Evolutionary conservation across 2,329 filamentous ascomycete genomes (phyloP).

Genomic region (Monosporascus sp.): DNA sequence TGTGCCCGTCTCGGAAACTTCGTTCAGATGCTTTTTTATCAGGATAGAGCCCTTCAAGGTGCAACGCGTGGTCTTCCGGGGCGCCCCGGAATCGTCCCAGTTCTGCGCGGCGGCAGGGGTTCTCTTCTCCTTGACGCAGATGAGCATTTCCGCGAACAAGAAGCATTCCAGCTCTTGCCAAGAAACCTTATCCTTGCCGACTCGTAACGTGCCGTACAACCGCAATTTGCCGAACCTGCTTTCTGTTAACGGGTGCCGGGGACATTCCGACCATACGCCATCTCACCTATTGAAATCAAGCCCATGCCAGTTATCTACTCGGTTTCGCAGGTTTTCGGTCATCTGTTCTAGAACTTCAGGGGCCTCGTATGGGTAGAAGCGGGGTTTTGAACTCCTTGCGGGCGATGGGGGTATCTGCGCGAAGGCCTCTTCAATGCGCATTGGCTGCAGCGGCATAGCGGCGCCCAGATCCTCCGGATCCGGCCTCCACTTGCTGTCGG

Average conservation of each 20-base stretch:
- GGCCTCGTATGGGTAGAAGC: slow-evolving; percentile 68
- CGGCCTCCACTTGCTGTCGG: slow-evolving; percentile 85
- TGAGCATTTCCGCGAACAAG: slow-evolving; percentile 97
- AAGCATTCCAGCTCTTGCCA: slow-evolving; percentile 99
- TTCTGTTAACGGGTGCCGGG: slow-evolving; percentile 20
- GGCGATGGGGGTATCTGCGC: slow-evolving; percentile 55
- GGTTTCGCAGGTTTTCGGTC: slow-evolving; percentile 74
- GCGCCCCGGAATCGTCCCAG: slow-evolving; percentile 58
- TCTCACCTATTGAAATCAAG: slow-evolving; percentile 76
- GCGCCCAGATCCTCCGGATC: slow-evolving; percentile 73
- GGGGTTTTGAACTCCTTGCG: slow-evolving; percentile 45
- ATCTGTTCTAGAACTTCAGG: slow-evolving; percentile 75
- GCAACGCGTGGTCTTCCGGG: slow-evolving; percentile 66
- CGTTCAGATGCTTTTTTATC: slow-evolving; percentile 95
- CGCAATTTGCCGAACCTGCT: slow-evolving; percentile 82
- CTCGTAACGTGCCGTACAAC: slow-evolving; percentile 81
- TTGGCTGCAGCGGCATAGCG: slow-evolving; percentile 38
- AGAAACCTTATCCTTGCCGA: slow-evolving; percentile 91
- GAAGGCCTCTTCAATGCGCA: slow-evolving; percentile 49
- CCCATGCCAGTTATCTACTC: slow-evolving; percentile 99
- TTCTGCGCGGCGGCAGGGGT: slow-evolving; percentile 49
- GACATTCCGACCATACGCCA: neutral
- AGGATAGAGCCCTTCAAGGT: slow-evolving; percentile 95
- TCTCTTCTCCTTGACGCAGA: slow-evolving; percentile 98
- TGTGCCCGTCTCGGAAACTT: slow-evolving; percentile 66